Evolutionary conservation across 164 flowering plant genomes (phyloP).

Genomic region (Santalum album): DNA sequence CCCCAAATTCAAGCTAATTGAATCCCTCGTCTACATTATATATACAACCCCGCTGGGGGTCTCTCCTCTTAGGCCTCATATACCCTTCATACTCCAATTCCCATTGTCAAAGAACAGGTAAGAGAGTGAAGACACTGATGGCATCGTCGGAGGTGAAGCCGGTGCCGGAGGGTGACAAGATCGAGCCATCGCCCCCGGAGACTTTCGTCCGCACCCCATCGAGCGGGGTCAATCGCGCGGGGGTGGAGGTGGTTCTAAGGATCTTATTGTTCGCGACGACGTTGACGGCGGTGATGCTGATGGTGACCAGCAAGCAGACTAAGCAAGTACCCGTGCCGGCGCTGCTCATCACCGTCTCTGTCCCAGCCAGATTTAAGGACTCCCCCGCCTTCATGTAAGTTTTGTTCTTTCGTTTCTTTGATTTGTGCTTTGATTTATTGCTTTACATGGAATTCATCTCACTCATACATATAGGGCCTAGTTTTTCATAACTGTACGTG

Average conservation of each 20-base stretch:
- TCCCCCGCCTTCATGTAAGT: slow-evolving; percentile 51
- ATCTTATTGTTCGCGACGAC: slow-evolving; percentile 24
- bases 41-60: no score
- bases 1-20: no score
- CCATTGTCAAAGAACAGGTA: no score
- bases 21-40: no score
- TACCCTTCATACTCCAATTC: no score
- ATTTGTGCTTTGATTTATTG: no score
- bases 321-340: slow-evolving; percentile 8
- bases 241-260: slow-evolving; percentile 26
- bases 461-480: not conserved
- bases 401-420: not conserved
- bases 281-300: slow-evolving; percentile 23
- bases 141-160: not conserved
- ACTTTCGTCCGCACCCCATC: not conserved
- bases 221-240: not conserved
- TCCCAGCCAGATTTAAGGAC: slow-evolving; percentile 29
- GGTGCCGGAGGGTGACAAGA: not conserved
- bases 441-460: no score
- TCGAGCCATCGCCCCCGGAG: slow-evolving; percentile 2
- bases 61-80: no score
- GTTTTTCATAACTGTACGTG: no score
- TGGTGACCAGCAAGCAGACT: slow-evolving; percentile 42
- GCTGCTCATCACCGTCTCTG: not conserved
- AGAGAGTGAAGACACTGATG: no score